Conservation (phyloP, 345 rosid genomes). For the Melaleuca quinquenervia region DNA sequence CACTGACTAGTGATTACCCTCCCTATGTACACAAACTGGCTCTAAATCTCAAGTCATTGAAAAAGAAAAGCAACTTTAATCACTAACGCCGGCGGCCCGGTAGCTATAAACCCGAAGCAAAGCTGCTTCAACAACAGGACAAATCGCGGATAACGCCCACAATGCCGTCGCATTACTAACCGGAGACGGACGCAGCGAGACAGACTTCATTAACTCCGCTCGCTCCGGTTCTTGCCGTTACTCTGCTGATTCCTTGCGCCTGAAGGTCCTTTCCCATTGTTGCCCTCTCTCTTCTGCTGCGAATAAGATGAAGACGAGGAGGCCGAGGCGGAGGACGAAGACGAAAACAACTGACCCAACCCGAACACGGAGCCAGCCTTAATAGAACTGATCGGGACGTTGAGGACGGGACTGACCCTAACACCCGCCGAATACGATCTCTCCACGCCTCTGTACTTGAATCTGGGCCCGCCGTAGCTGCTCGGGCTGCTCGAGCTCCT, state of each 20-base stretch:
- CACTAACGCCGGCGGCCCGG: not conserved
- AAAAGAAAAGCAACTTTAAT: not conserved
- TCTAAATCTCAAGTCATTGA: not conserved
- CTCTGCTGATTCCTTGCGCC: not conserved
- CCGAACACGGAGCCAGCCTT: slow-evolving; percentile 43
- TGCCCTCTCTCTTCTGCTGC: slow-evolving; percentile 20
- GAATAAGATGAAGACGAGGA: not conserved
- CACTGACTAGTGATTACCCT: not conserved
- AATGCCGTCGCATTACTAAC: not conserved
- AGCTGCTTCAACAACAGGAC: not conserved
- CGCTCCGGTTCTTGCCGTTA: not conserved
- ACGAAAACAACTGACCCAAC: slow-evolving; percentile 43
- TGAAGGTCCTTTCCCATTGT: not conserved
- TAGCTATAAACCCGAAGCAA: not conserved
- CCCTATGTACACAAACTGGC: not conserved
- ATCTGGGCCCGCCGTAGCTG: slow-evolving; percentile 62
- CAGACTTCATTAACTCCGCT: not conserved
- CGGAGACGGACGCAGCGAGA: not conserved
- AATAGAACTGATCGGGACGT: slow-evolving; percentile 38
- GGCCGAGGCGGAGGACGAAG: slow-evolving; percentile 12
- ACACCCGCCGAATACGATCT: slow-evolving; percentile 86
- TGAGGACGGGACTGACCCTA: slow-evolving; percentile 54
- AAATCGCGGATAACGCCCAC: not conserved
- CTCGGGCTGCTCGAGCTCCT: slow-evolving; percentile 98
- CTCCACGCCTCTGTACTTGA: slow-evolving; percentile 77